Evolutionary conservation across 148 eudicot species (phyloP).

Genomic region (Arctostaphylos glauca): DNA sequence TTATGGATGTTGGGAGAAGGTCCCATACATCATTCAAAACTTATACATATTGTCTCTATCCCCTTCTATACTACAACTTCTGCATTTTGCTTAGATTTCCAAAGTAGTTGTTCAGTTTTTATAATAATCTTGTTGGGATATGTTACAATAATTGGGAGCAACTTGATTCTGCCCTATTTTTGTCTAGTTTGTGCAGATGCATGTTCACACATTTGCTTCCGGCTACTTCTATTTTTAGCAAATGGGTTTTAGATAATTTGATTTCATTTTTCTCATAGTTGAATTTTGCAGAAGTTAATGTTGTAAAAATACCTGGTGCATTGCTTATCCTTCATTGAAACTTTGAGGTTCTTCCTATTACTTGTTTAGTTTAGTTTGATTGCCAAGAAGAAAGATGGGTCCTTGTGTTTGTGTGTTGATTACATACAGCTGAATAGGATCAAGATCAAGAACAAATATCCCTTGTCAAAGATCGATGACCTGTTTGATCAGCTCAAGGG

Average conservation of each 20-base stretch:
- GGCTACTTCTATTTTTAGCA: not conserved
- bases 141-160: not conserved
- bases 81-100: not conserved
- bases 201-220: not conserved
- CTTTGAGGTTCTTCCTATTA: not conserved
- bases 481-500: too few species aligned
- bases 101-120: not conserved
- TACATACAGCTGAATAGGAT: too few species aligned
- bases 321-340: not conserved
- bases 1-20: not conserved
- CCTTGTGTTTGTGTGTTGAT: too few species aligned
- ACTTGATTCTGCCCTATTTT: not conserved
- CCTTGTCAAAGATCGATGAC: too few species aligned
- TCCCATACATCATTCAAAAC: not conserved
- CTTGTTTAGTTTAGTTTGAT: not conserved
- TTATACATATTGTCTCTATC: not conserved
- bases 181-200: not conserved
- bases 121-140: not conserved
- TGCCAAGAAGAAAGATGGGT: too few species aligned
- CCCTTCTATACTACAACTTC: not conserved
- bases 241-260: not conserved
- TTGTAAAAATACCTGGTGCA: not conserved
- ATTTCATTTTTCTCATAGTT: not conserved
- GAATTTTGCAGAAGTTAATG: not conserved
- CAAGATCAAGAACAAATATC: too few species aligned